phyloP scores from a whole-genome alignment of 371 early-diverging fungal species.

The Haplosporangium sp. region DNA sequence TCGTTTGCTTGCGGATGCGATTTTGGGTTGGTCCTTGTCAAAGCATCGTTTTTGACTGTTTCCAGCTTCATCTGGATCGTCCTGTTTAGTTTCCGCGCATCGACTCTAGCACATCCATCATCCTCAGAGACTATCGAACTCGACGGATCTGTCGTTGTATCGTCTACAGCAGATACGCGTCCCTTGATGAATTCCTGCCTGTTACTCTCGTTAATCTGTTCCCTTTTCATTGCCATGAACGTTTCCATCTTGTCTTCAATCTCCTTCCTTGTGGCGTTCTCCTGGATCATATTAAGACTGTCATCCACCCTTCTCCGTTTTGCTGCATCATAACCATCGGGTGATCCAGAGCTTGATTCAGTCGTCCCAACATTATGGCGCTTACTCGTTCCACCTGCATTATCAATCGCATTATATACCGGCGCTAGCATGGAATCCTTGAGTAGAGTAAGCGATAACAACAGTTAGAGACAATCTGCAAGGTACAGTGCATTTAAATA shows the following conservation, averaged over 20 bases:
- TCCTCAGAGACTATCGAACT: constrained; percentile 16
- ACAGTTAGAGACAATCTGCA: too few species aligned
- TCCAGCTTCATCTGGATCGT: constrained; percentile 87
- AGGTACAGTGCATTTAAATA: neutral
- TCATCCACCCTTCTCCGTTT: constrained; percentile 47
- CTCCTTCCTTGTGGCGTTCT: constrained; percentile 39
- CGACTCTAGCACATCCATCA: constrained; percentile 72
- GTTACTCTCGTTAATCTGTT: constrained; percentile 78
- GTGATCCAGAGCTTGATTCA: constrained; percentile 11
- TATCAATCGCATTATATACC: neutral
- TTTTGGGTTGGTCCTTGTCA: constrained; percentile 75
- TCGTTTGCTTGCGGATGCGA: constrained; percentile 29
- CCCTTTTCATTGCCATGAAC: constrained; percentile 71
- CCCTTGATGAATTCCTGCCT: constrained; percentile 70
- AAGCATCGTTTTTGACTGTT: constrained; percentile 79
- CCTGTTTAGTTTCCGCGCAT: constrained; percentile 79
- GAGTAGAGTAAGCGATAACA: too few species aligned
- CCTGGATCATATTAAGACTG: constrained; percentile 9
- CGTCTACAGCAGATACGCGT: constrained; percentile 1
- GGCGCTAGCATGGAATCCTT: neutral
- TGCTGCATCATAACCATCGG: constrained; percentile 16
- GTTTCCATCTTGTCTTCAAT: constrained; percentile 59
- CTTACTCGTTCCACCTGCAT: constrained; percentile 24
- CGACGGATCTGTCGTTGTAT: constrained; percentile 4
- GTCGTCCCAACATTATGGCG: constrained; percentile 11